Evolutionary conservation across 2,329 filamentous ascomycete species (phyloP).

Genomic region (Botrytis paeoniae): DNA sequence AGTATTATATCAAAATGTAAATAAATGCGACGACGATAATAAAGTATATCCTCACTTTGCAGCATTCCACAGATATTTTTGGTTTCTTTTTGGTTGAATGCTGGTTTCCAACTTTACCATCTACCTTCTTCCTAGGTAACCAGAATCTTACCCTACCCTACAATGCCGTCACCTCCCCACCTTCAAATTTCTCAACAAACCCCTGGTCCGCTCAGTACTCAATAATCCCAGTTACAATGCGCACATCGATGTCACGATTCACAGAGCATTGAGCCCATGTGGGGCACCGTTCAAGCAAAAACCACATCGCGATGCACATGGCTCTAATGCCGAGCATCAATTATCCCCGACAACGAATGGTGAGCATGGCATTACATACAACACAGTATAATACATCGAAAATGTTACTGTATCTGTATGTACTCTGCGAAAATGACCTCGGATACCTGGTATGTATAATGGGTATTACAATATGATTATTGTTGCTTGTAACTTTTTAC

Average conservation of each 20-base stretch:
- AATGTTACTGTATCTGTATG: not conserved
- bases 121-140: not conserved
- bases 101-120: not conserved
- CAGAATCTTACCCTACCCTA: not conserved
- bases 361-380: slow-evolving; percentile 4
- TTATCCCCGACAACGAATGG: slow-evolving; percentile 8
- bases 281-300: not conserved
- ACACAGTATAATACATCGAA: not conserved
- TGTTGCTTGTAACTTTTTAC: not conserved
- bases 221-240: not conserved
- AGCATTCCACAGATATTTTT: not conserved
- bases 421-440: not conserved
- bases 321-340: not conserved
- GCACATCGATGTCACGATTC: not conserved
- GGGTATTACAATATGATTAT: not conserved
- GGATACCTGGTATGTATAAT: not conserved
- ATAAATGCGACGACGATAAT: not conserved
- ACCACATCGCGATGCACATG: not conserved
- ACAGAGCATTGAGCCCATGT: not conserved
- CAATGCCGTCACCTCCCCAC: not conserved
- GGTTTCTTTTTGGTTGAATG: not conserved
- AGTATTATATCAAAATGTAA: not conserved
- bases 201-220: not conserved
- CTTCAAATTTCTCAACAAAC: not conserved
- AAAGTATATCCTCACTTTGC: slow-evolving; percentile 8